Evolutionary conservation across 208 protist species (phyloP), one percentile per base, ranked within the genome.

Genomic region (Trypanosoma theileri): DNA sequence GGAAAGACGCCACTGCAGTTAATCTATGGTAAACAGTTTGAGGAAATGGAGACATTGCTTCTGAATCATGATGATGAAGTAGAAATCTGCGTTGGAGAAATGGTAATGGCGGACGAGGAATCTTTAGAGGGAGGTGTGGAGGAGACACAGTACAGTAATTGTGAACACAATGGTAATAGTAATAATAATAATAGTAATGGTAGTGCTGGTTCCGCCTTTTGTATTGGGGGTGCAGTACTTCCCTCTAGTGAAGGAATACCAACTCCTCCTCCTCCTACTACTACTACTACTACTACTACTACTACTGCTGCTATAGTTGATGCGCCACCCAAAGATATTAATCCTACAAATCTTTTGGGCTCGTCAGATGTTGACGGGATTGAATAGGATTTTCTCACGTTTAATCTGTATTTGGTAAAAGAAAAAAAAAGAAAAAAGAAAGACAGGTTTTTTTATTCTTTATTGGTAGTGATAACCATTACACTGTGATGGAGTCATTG

Each of bases 21-120:
- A 17, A 96, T 96, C 60, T 79, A 85, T 45, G 84, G 84, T 16
- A 93, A 91, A 69, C 70, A 80, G 41, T 96, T 87, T 68, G 79
- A 94, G 26, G 82, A 89, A 53, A 93, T 96, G 84, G 87, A 96
- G 69, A 62, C 77, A 45, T 68, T 96, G 74, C 83, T 96, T 50
- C 62, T 94, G 26, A 70, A 81, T 54, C 58, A 86, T 35, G 91
- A 96, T 61, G 78, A 84, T 13, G 84, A 75, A 16, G 64, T 96
- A 14, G 91, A 96, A 56, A 59, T 63, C 3, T 86, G 31, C 31
- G 52, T 31, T 22, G 52, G 8, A 9, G 28, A 35, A 35, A 35
- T 6, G 28, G 6, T 35, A 35, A 6, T 6, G 6, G 28, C 28
- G 1, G 28, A 35, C 6, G 28, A 35, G 28, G 6, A 1, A 35